Percentiles rank a stretch among this genome's conserved stretches.
These are phyloP conservation scores for Aegilops umbellulata DNA, from an alignment of 176 grass and related monocot genomes.

Conservation along the genomic window DNA sequence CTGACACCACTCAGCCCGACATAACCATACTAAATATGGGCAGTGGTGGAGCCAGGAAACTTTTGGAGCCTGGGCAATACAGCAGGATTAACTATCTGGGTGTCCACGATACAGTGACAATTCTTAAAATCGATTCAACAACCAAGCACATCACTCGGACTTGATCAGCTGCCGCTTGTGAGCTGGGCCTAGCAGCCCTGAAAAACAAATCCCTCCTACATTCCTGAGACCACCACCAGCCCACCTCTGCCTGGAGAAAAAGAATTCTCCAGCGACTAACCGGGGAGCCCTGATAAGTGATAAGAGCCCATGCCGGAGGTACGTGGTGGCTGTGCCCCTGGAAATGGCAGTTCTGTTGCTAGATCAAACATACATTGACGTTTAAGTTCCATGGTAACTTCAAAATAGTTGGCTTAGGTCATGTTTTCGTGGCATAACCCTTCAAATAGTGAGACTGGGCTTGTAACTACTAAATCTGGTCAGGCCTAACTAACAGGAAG, in stretches of 20 bases:
- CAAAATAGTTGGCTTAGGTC: not conserved
- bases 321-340: not conserved
- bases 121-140: not conserved
- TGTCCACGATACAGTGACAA: not conserved
- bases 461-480: conserved; percentile 1
- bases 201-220: not conserved
- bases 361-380: not conserved
- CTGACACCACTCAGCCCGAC: not conserved
- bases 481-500: not conserved
- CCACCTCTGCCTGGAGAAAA: not conserved
- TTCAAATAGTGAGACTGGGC: not conserved
- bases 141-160: not conserved
- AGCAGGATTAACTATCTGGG: not conserved
- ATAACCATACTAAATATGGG: not conserved
- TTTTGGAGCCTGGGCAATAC: not conserved
- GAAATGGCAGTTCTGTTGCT: not conserved
- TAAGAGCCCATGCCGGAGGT: not conserved
- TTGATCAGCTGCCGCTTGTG: not conserved
- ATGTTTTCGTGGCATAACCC: not conserved
- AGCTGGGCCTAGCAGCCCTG: not conserved
- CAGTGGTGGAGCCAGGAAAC: not conserved
- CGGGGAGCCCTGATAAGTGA: not conserved
- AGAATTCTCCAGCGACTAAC: not conserved
- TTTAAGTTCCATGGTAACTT: not conserved
- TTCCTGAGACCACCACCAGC: not conserved